A percentile compares a stretch with the other conserved stretches of the same genome.
Evolutionary conservation across 75 land plant species (phyloP).

Genomic region (Larix kaempferi): DNA sequence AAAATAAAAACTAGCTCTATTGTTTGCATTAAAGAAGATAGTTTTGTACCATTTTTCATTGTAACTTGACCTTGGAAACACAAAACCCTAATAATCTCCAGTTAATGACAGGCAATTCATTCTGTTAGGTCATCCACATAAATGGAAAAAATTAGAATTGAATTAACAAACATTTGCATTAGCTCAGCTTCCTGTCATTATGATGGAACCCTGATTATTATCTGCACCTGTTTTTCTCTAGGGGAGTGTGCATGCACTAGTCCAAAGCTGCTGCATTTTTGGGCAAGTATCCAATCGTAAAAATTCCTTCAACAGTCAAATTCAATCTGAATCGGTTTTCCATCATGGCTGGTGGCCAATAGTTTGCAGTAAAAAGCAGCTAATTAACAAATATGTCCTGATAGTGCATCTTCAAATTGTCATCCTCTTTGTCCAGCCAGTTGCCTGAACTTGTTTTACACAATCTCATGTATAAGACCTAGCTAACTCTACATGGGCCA

Average conservation of each 20-base stretch:
- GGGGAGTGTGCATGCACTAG: not conserved
- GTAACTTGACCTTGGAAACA: no score
- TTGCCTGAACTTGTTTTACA: not conserved
- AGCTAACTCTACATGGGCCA: no score
- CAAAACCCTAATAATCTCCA: not conserved
- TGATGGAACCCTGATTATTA: not conserved
- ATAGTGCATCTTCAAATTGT: not conserved
- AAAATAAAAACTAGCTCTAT: no score
- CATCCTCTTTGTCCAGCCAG: not conserved
- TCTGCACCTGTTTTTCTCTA: not conserved
- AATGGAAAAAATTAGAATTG: not conserved
- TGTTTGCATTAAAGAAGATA: no score
- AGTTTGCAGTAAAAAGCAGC: not conserved
- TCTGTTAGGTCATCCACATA: no score
- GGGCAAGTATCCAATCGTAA: not conserved
- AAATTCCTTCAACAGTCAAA: not conserved
- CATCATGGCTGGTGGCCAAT: not conserved
- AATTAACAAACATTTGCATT: not conserved
- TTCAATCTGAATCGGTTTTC: not conserved
- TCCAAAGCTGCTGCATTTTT: not conserved
- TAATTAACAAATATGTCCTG: not conserved
- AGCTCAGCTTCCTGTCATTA: not conserved
- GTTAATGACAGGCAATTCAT: not conserved
- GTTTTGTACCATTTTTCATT: no score
- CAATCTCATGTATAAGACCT: no score